Evolutionary conservation across 78 protist genomes (phyloP).

Genomic region (Dictyostelium citrinum): DNA sequence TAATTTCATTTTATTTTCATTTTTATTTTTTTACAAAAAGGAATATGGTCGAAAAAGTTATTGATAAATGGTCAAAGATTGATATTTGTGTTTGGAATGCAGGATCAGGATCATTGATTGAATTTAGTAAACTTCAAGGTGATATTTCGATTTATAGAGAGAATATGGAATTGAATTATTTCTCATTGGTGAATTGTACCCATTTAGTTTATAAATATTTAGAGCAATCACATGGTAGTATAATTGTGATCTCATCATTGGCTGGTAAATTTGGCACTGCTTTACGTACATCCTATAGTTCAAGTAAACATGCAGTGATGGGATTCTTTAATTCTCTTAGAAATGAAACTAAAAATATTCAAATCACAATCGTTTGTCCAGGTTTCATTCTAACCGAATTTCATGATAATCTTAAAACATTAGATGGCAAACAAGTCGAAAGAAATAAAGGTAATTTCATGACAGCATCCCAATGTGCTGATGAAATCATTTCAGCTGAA

Average conservation of each 20-base stretch:
- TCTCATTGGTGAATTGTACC: constrained; percentile 72
- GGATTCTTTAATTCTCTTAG: constrained; percentile 82
- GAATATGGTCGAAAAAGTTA: constrained; percentile 33
- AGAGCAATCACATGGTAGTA: constrained; percentile 22
- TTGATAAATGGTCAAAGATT: constrained; percentile 11
- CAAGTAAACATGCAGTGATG: constrained; percentile 82
- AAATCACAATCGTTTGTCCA: constrained; percentile 59
- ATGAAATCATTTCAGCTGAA: constrained; percentile 4
- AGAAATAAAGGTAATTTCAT: constrained; percentile 40
- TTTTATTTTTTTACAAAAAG: background rate
- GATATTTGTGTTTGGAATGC: constrained; percentile 79
- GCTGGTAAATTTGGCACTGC: constrained; percentile 82
- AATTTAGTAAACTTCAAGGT: constrained; percentile 27
- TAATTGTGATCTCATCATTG: constrained; percentile 59
- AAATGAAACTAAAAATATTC: constrained; percentile 28
- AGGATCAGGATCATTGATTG: constrained; percentile 61
- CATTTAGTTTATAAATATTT: constrained; percentile 67
- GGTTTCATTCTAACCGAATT: constrained; percentile 68
- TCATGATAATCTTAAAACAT: constrained; percentile 25
- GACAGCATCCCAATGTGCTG: constrained; percentile 58
- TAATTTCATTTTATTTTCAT: too few relatives aligned
- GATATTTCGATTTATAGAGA: constrained; percentile 50
- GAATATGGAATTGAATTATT: constrained; percentile 80
- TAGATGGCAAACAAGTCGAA: constrained; percentile 24
- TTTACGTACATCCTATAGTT: constrained; percentile 74